phyloP scores from a whole-genome alignment of 257 asterid genomes.

The Craterostigma plantagineum region DNA sequence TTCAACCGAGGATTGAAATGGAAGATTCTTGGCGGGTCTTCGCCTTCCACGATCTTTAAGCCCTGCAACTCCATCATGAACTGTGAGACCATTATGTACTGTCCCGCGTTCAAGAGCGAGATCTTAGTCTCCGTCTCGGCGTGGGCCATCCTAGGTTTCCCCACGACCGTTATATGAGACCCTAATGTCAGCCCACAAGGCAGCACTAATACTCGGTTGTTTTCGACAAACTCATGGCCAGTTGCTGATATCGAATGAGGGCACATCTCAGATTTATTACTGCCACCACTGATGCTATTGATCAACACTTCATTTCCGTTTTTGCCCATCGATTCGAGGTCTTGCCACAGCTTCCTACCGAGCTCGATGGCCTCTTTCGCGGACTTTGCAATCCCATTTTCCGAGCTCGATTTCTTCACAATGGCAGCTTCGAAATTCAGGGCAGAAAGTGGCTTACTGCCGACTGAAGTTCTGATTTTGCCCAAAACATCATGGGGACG shows the following conservation, averaged over 20 bases:
- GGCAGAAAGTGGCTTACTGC: constrained; percentile 18
- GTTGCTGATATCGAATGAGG: constrained; percentile 40
- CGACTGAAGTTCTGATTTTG: constrained; percentile 11
- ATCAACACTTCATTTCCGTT: constrained; percentile 3
- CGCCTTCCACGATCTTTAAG: constrained; percentile 75
- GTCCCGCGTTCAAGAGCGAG: constrained; percentile 55
- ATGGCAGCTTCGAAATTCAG: constrained; percentile 41
- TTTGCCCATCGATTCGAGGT: constrained; percentile 24
- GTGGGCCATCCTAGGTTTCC: constrained; percentile 59
- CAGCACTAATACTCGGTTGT: constrained; percentile 36
- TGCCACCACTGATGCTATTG: constrained; percentile 1
- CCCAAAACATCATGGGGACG: constrained; percentile 40
- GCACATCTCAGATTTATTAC: constrained; percentile 23
- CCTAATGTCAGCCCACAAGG: constrained; percentile 87
- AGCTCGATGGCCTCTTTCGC: constrained; percentile 57
- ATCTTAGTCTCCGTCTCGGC: constrained; percentile 61
- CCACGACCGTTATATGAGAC: constrained; percentile 73
- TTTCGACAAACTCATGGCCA: constrained; percentile 33
- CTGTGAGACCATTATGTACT: constrained; percentile 73
- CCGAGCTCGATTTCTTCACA: constrained; percentile 19
- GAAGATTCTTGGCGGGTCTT: constrained; percentile 81
- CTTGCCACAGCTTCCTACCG: constrained; percentile 66
- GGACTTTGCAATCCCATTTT: constrained; percentile 30
- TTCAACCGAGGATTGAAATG: constrained; percentile 78
- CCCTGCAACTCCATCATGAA: constrained; percentile 95